Conservation (phyloP, 768 basidiomycete species). For the Mrakia gelida region DNA sequence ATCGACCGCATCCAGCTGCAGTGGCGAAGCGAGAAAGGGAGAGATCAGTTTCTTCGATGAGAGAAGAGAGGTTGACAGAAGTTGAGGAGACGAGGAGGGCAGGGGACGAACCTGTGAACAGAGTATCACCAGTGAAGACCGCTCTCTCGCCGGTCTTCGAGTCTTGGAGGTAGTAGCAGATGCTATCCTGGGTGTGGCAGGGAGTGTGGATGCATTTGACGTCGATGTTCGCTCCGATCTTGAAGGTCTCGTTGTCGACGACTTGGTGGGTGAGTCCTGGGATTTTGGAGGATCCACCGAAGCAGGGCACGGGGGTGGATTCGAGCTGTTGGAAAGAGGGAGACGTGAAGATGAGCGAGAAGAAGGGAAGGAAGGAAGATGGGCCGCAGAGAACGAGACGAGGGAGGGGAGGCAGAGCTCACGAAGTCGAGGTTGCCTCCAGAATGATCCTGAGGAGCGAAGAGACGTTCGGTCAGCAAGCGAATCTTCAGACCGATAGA, state of each 20-base stretch:
- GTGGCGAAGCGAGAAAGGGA: too few species aligned
- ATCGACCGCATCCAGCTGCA: constrained; percentile 27
- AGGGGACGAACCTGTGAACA: constrained; percentile 12
- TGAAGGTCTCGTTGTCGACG: constrained; percentile 21
- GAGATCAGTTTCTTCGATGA: too few species aligned
- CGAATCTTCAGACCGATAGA: not conserved
- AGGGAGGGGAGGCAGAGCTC: not conserved
- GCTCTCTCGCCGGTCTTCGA: constrained; percentile 9
- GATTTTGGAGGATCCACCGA: constrained; percentile 20
- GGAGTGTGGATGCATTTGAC: constrained; percentile 29
- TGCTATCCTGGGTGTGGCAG: constrained; percentile 30
- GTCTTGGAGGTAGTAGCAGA: constrained; percentile 28
- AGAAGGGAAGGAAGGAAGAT: too few species aligned
- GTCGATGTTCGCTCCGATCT: constrained; percentile 20
- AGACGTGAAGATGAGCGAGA: not conserved
- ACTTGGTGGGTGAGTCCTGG: constrained; percentile 26
- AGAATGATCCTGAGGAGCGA: constrained; percentile 20
- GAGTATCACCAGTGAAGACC: constrained; percentile 32
- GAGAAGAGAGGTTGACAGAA: too few species aligned
- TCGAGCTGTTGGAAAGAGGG: not conserved
- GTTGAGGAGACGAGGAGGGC: too few species aligned
- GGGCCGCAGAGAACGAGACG: too few species aligned
- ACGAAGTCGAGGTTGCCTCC: constrained; percentile 31
- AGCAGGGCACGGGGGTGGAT: constrained; percentile 1
- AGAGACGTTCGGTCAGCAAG: not conserved